Evolutionary conservation across 305 asterid species (phyloP).

Genomic region (Withania somnifera): DNA sequence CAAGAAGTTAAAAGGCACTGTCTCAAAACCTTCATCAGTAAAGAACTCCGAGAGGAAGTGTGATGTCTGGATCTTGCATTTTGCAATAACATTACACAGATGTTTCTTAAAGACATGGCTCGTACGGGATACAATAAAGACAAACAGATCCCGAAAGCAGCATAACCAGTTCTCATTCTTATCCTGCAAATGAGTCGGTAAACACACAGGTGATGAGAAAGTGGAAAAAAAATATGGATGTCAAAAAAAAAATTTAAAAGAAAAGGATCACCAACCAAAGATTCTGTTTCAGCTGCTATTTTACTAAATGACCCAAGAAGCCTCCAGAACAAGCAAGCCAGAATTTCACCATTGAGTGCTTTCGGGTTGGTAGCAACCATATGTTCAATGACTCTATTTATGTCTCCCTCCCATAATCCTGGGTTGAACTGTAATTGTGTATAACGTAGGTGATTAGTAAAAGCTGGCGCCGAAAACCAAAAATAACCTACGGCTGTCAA

Average conservation of each 20-base stretch:
- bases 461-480: neutral
- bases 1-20: neutral
- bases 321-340: slow-evolving; percentile 51
- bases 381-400: slow-evolving; percentile 41
- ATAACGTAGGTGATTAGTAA: slow-evolving; percentile 8
- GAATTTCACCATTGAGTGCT: slow-evolving; percentile 50
- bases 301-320: slow-evolving; percentile 48
- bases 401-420: slow-evolving; percentile 35
- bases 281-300: slow-evolving; percentile 30
- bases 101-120: slow-evolving; percentile 47
- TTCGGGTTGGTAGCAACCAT: slow-evolving; percentile 27
- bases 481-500: neutral
- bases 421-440: slow-evolving; percentile 35
- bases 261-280: slow-evolving; percentile 36
- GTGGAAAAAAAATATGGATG: neutral
- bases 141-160: slow-evolving; percentile 52
- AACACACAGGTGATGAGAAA: slow-evolving; percentile 5
- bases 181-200: slow-evolving; percentile 38
- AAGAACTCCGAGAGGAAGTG: slow-evolving; percentile 45
- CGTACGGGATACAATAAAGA: slow-evolving; percentile 53
- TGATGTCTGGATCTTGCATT: slow-evolving; percentile 37
- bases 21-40: slow-evolving; percentile 66
- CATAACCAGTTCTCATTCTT: slow-evolving; percentile 40
- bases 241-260: neutral
- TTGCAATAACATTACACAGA: slow-evolving; percentile 37